Base-by-base conservation (phyloP, 495 filamentous ascomycete species). In the Penicillium silybi region DNA sequence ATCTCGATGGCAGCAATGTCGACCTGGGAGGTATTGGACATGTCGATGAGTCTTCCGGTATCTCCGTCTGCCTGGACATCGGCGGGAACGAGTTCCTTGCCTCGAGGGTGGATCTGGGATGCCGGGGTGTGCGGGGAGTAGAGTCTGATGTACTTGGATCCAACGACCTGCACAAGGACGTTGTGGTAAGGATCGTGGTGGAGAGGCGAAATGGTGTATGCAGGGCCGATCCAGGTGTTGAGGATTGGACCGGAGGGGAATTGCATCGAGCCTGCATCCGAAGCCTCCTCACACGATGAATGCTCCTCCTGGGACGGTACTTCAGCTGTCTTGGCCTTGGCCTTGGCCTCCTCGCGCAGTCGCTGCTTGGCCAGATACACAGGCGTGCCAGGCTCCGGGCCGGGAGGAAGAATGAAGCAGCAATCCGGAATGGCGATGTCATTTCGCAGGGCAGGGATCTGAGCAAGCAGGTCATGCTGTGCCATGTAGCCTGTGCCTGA, bases 111-210 rank as follows among this genome's bases (percentile, higher is more conserved):
- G 59, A 97, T 60, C 67, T 77, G 32, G 34, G 67, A 69, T 2
- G 71, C 69, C 18, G 54, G 80, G 73, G 69, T 87, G 63, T 61
- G 58, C 0, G 92, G 90, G 4, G 84, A 75, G 68, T 97, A 98
- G 4, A 97, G 75, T 2, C 92, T 77, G 25, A 98, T 73, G 62
- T 97, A 98, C 66, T 98, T 98, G 38, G 81, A 76, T 0, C 93
- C 93, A 0, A 96, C 89, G 0, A 97, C 87, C 63, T 97, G 93
- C 17, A 85, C 83, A 10, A 98, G 79, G 27, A 97, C 81, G 59
- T 98, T 98, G 61, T 97, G 87, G 63, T 96, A 91, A 2, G 90
- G 89, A 62, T 98, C 93, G 18, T 89, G 92, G 65, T 98, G 93
- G 17, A 97, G 69, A 5, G 95, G 93, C 0, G 89, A 95, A 37